Evolutionary conservation across 2,329 filamentous ascomycete genomes (phyloP), one percentile per base, ranked within the genome.

Genomic region (Thielaviopsis musarum): DNA sequence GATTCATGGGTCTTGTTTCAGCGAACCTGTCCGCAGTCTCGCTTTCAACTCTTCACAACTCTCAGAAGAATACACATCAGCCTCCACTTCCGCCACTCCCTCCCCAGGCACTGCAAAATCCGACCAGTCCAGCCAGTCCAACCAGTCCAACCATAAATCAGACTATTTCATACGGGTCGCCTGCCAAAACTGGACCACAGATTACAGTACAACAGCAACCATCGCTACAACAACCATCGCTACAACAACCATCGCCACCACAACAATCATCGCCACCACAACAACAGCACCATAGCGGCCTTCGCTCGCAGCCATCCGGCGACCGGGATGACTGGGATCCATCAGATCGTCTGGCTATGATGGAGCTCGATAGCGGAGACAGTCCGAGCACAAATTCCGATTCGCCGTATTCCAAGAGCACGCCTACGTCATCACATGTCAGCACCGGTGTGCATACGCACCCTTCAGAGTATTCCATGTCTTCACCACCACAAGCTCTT

Each of bases 311-410:
- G 17, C 15, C 38, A 45, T 45, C 38, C 61, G 7, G 65, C 65
- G 17, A 68, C 68, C 17, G 68, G 67, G n/a, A 63, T 65, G 59
- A 65, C 62, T 53, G 69, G 69, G 22, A 69, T 69, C 30, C 67
- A 65, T 1, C 69, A 70, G 21, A 61, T 62, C 22, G 67, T 68
- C 3, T 72, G 67, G 58, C 54, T 6, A 61, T 48, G 24, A 63
- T 61, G 52, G 59, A 62, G 17, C 49, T 61, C 13, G 61, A 66
- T 54, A 56, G 58, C 13, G 66, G 64, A 1, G 63, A 64, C 7
- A 68, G 67, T 30, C 66, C 66, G n/a, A 69, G 71, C n/a, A 30
- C 54, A 17, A 52, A 26, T 15, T 48, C 61, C 2, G 58, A 58
- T n/a, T 62, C 61, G 12, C 57, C 61, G 9, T 59, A 54, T 13